Base-by-base conservation (phyloP, 202 grass and related monocot species). In the Sporobolus alterniflorus region DNA sequence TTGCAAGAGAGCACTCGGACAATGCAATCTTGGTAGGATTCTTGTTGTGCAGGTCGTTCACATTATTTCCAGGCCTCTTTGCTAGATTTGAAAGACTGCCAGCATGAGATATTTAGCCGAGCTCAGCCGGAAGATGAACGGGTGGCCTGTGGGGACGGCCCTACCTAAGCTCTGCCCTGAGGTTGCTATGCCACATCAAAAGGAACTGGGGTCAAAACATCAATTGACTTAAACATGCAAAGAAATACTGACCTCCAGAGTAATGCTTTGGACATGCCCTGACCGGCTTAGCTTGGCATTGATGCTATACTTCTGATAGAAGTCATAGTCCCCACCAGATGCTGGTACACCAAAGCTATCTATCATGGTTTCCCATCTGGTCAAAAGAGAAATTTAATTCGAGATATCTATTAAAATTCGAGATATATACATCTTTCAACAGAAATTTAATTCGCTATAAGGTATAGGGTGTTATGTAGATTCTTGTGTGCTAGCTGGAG, bases 281-380 rank as follows among this genome's bases (percentile, higher is more conserved):
- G 86, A 62, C 57, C 93, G 78, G 64, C 81, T 51, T 89, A 84
- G 48, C 76, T 83, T 83, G 30, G 89, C 65, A 69, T 98, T 98
- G 50, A 96, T 90, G 83, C 93, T 92, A 66, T 96, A 96, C 66
- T 92, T 94, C 46, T 83, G 47, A 67, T 96, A 96, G 54, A 90
- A 95, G 64, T 95, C 96, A 92, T 92, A 88, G 31, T 70, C 62
- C 3, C 77, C 93, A 75, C 89, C 96, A 75, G 74, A 60, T 64
- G 52, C 62, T 11, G 87, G 87, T 71, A 98, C 85, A 67, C 96
- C 93, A 70, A 95, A 98, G 32, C 86, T 93, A 76, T 98, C 86
- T 93, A 76, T 98, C 96, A 65, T 98, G 96, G 56, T 95, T 98
- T 98, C 2, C 96, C 96, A 92, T 98, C 96, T 98, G 84, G 73